These are phyloP conservation scores for Populus pruinosa DNA, from an alignment of 345 rosid species.

Conservation along the genomic window DNA sequence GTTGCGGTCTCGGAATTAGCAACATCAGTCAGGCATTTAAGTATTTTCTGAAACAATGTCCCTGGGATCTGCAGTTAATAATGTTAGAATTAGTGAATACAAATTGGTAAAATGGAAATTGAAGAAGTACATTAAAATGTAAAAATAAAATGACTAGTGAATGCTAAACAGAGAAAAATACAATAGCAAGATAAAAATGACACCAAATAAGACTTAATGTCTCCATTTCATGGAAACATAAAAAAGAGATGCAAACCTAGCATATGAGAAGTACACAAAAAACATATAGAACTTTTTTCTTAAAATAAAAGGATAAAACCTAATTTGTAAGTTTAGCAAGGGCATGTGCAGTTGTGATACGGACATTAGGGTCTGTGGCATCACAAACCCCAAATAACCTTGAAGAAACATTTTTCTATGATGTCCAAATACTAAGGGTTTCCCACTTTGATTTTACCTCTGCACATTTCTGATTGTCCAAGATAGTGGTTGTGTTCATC, in stretches of 20 bases:
- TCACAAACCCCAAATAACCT: background rate
- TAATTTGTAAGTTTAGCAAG: background rate
- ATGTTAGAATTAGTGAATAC: background rate
- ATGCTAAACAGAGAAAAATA: background rate
- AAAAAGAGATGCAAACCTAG: background rate
- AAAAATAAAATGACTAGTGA: background rate
- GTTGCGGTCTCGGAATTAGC: conserved; percentile 66
- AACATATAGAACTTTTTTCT: background rate
- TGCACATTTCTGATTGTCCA: background rate
- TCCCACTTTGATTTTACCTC: no score
- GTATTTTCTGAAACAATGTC: conserved; percentile 51
- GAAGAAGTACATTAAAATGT: background rate
- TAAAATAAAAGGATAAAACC: background rate
- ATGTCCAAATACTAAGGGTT: background rate
- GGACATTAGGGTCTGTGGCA: background rate
- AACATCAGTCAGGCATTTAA: conserved; percentile 62
- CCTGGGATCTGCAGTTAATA: conserved; percentile 53
- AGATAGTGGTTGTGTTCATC: background rate
- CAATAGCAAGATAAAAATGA: background rate
- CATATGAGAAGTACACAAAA: background rate
- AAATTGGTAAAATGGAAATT: background rate
- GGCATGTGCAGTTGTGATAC: no score
- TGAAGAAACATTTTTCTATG: background rate
- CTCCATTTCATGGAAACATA: background rate
- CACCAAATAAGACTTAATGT: background rate